A percentile compares a stretch with the other conserved stretches of the same genome.
phyloP scores from a whole-genome alignment of 2,329 filamentous ascomycete species.

The Macrophomina pseudophaseolina region DNA sequence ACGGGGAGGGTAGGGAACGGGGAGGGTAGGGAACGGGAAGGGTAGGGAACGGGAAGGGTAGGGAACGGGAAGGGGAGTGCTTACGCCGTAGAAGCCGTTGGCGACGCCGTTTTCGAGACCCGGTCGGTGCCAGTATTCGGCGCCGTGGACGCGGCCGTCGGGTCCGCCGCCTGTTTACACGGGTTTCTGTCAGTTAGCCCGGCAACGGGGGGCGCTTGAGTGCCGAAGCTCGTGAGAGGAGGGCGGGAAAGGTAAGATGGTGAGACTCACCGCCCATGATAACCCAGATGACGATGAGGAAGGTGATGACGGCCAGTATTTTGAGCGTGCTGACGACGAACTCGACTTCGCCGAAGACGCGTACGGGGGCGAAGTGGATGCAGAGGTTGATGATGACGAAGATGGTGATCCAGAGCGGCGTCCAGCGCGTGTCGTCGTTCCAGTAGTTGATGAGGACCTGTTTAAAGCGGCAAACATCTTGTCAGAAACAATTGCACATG shows the following conservation, averaged over 20 bases:
- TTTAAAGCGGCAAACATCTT: conserved; percentile 37
- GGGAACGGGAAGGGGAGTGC: too few species aligned
- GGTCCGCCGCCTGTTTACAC: conserved; percentile 60
- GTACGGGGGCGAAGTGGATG: conserved; percentile 89
- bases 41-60: too few species aligned
- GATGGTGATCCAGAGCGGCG: conserved; percentile 74
- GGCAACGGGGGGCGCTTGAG: too few species aligned
- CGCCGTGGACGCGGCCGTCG: conserved; percentile 75
- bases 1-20: too few species aligned
- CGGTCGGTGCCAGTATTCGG: conserved; percentile 74
- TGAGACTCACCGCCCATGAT: conserved; percentile 78
- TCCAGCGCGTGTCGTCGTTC: conserved; percentile 59
- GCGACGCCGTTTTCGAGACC: conserved; percentile 72
- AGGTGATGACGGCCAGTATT: conserved; percentile 81
- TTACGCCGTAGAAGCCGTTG: conserved; percentile 85
- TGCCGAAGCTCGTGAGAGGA: conserved; percentile 58
- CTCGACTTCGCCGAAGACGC: conserved; percentile 86
- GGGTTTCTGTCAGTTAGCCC: too few species aligned
- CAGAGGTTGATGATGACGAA: conserved; percentile 77
- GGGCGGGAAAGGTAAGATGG: background rate
- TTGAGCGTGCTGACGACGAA: conserved; percentile 89
- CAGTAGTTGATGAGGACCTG: conserved; percentile 85
- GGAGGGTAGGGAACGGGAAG: too few species aligned
- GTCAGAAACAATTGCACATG: too few species aligned
- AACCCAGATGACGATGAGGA: conserved; percentile 85